Conservation (phyloP, 1,139 yeast genomes). For the Scheffersomyces illinoinensis region DNA sequence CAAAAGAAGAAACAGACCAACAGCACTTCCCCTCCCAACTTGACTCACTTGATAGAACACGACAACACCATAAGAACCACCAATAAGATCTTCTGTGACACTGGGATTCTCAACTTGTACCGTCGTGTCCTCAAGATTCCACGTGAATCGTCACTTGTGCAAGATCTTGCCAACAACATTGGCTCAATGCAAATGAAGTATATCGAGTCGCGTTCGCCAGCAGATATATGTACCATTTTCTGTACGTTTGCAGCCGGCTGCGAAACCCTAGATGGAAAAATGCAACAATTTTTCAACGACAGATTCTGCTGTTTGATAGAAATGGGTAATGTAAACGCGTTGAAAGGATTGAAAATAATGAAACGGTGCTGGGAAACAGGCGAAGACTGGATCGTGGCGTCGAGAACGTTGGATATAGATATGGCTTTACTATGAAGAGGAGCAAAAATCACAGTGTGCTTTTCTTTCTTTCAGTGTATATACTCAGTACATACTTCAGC, state of each 20-base stretch:
- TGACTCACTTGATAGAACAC: slow-evolving; percentile 26
- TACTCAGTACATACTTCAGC: too few species aligned
- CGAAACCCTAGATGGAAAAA: slow-evolving; percentile 43
- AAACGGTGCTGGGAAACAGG: slow-evolving; percentile 57
- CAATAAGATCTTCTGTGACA: slow-evolving; percentile 53
- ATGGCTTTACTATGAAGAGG: slow-evolving; percentile 40
- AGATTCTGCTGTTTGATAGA: slow-evolving; percentile 40
- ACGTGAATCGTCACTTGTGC: slow-evolving; percentile 44
- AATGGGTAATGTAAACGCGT: slow-evolving; percentile 53
- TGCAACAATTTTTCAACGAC: slow-evolving; percentile 34
- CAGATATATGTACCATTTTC: slow-evolving; percentile 56
- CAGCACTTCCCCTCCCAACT: slow-evolving; percentile 14
- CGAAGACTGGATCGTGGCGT: slow-evolving; percentile 57
- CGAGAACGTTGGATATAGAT: slow-evolving; percentile 46
- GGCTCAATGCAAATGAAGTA: slow-evolving; percentile 31
- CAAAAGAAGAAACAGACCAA: slow-evolving; percentile 9
- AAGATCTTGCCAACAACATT: slow-evolving; percentile 47
- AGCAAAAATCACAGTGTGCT: background rate
- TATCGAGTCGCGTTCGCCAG: slow-evolving; percentile 49
- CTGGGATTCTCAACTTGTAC: slow-evolving; percentile 59
- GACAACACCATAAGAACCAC: slow-evolving; percentile 51
- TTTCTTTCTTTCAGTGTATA: background rate
- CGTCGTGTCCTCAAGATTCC: slow-evolving; percentile 55
- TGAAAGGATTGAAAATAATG: slow-evolving; percentile 51
- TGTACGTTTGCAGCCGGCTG: slow-evolving; percentile 62